Percentiles rank a stretch among this genome's conserved stretches.
Evolutionary conservation across 176 grass and related monocot genomes (phyloP).

Genomic region (Cenchrus purpureus): DNA sequence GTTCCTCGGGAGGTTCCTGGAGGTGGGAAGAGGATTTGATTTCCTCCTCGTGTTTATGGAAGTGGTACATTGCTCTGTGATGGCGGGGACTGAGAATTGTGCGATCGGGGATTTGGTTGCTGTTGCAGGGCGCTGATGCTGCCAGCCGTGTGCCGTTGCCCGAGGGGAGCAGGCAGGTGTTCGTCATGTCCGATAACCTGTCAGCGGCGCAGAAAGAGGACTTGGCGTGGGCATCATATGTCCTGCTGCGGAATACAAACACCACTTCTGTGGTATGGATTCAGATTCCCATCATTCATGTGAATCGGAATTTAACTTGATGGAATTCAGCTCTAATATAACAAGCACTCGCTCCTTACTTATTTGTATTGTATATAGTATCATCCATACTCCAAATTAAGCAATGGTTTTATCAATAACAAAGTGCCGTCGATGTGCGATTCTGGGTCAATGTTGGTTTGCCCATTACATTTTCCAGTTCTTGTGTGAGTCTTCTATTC

Average conservation of each 20-base stretch:
- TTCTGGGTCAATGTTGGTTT: not conserved
- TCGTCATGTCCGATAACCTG: conserved; percentile 69
- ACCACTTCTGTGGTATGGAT: conserved; percentile 78
- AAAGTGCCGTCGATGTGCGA: not conserved
- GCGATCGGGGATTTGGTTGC: conserved; percentile 16
- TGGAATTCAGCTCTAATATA: not conserved
- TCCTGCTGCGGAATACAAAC: conserved; percentile 81
- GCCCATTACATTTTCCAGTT: not conserved
- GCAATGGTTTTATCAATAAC: not conserved
- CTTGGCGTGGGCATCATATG: conserved; percentile 85
- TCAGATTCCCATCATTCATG: not conserved
- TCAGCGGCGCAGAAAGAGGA: conserved; percentile 63
- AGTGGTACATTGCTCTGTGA: not conserved
- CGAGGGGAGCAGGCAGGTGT: conserved; percentile 76
- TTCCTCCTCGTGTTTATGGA: not conserved
- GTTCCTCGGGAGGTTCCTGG: conserved; percentile 84
- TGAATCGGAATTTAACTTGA: not conserved
- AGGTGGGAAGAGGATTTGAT: conserved; percentile 49
- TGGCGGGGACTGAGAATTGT: not conserved
- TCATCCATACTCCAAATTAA: not conserved
- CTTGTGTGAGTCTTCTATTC: not conserved
- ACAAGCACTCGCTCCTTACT: not conserved
- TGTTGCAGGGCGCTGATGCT: conserved; percentile 72
- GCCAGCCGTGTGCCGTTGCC: conserved; percentile 60
- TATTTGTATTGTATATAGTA: conserved; percentile 16